Evolutionary conservation across 2,329 filamentous ascomycete species (phyloP).

Genomic region (Pseudogymnoascus sp.): DNA sequence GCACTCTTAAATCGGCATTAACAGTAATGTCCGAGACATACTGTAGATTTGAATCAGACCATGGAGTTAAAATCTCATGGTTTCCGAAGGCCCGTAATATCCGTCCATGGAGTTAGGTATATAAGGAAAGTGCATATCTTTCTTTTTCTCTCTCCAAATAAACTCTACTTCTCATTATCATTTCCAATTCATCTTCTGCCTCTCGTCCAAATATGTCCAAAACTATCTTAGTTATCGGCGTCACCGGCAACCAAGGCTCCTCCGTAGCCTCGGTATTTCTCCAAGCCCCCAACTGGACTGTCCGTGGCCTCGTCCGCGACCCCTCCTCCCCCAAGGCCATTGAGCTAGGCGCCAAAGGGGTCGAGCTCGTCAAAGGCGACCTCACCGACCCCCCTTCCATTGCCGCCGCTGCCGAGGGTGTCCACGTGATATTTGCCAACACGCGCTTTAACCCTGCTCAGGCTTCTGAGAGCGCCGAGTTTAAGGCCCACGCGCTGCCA

Average conservation of each 20-base stretch:
- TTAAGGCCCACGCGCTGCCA: conserved; percentile 13
- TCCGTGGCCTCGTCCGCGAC: conserved; percentile 20
- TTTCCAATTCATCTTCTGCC: background rate
- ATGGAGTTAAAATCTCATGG: background rate
- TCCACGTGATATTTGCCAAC: conserved; percentile 45
- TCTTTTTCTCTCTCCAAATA: background rate
- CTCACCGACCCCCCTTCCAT: conserved; percentile 34
- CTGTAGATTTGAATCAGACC: background rate
- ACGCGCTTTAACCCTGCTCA: conserved; percentile 29
- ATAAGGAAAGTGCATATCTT: background rate
- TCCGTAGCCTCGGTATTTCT: conserved; percentile 22
- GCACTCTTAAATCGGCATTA: background rate
- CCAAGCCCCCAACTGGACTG: conserved; percentile 14
- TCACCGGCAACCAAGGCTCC: conserved; percentile 4
- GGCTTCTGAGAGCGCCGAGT: background rate
- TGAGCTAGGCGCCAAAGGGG: conserved; percentile 32
- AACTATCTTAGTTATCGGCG: background rate
- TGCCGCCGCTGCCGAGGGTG: conserved; percentile 35
- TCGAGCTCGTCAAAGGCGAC: conserved; percentile 36
- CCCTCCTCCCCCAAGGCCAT: conserved; percentile 22
- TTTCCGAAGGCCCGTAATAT: background rate
- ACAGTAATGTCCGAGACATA: background rate
- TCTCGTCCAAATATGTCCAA: background rate
- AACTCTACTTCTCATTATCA: background rate
- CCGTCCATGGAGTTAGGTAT: background rate